Evolutionary conservation across 768 basidiomycete species (phyloP).

Genomic region (Hericium erinaceus): DNA sequence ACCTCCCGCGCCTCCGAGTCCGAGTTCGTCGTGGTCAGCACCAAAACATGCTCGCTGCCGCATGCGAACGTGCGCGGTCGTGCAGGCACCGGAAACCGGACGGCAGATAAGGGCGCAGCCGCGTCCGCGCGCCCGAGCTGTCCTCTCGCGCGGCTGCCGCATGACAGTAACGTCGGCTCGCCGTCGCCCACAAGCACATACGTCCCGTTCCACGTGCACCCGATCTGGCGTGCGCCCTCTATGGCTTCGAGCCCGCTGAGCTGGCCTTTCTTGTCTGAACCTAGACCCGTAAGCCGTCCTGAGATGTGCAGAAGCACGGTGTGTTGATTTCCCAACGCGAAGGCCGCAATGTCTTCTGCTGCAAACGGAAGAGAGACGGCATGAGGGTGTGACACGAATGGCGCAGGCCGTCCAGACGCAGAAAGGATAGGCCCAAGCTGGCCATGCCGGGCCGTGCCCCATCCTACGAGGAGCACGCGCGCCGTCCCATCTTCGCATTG

Average conservation of each 20-base stretch:
- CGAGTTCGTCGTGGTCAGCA: constrained; percentile 11
- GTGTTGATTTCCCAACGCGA: constrained; percentile 46
- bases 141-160: constrained; percentile 45
- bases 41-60: constrained; percentile 81
- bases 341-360: constrained; percentile 15
- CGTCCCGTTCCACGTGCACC: constrained; percentile 78
- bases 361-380: constrained; percentile 23
- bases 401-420: too few species aligned
- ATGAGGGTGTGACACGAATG: constrained; percentile 10
- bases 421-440: constrained; percentile 48
- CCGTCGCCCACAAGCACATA: constrained; percentile 31
- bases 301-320: constrained; percentile 34
- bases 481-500: constrained; percentile 17
- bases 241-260: constrained; percentile 29
- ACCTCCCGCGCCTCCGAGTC: constrained; percentile 28
- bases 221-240: constrained; percentile 25
- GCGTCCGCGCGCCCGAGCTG: constrained; percentile 41
- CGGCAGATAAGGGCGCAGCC: constrained; percentile 14
- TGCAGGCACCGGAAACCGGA: constrained; percentile 23
- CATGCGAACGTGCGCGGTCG: constrained; percentile 27
- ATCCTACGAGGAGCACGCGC: constrained; percentile 43
- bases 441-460: constrained; percentile 81
- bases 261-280: constrained; percentile 68
- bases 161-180: constrained; percentile 32
- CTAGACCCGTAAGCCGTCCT: constrained; percentile 42